Conservation (phyloP, 2,329 filamentous ascomycete genomes). For the Pseudodiploospora longispora region DNA sequence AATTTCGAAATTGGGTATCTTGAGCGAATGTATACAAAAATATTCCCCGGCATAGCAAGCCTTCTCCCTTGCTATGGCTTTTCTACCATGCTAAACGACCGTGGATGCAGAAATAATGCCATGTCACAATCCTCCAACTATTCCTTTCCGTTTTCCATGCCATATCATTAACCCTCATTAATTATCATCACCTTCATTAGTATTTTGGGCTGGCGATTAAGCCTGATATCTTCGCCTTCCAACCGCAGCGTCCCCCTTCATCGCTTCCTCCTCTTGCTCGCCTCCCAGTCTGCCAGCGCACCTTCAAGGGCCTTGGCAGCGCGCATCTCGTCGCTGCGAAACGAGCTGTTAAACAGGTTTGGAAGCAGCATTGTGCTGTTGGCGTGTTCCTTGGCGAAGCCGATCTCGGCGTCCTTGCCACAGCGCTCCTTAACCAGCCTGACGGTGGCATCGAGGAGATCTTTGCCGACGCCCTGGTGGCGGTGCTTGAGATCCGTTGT, state of each 20-base stretch:
- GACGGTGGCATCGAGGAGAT: constrained; percentile 66
- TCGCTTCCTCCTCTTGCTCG: constrained; percentile 38
- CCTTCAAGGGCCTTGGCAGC: constrained; percentile 46
- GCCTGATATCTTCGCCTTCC: no score
- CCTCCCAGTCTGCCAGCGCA: constrained; percentile 42
- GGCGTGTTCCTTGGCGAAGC: constrained; percentile 71
- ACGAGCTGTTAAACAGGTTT: constrained; percentile 51
- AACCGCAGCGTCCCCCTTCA: constrained; percentile 15
- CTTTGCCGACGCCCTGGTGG: constrained; percentile 61
- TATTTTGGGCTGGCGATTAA: no score
- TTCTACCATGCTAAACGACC: no score
- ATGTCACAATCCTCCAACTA: no score
- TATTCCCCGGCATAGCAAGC: background rate
- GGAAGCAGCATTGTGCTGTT: constrained; percentile 60
- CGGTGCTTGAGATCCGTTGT: constrained; percentile 65
- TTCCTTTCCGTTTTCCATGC: no score
- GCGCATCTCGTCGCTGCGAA: constrained; percentile 50
- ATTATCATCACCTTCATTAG: no score
- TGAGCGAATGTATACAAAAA: constrained; percentile 11
- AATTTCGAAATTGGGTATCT: constrained; percentile 18
- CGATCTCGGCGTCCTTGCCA: constrained; percentile 57
- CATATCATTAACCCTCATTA: no score
- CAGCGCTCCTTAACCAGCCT: constrained; percentile 58
- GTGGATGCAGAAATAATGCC: no score
- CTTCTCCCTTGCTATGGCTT: background rate